Conservation (phyloP, 2,329 filamentous ascomycete species). For the Neocucurbitaria cava region DNA sequence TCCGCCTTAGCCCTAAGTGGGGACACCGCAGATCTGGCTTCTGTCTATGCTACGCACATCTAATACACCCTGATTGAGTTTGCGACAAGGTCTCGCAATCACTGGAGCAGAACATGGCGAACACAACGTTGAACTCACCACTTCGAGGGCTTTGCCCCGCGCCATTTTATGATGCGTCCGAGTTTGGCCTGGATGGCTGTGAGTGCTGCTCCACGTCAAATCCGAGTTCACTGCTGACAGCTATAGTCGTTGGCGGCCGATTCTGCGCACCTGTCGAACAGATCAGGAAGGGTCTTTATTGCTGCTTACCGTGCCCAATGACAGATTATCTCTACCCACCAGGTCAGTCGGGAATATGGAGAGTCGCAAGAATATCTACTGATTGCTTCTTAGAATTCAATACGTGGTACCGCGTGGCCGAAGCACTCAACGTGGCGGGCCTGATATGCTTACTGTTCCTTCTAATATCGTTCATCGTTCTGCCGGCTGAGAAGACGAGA, state of each 20-base stretch:
- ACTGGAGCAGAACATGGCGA: constrained; percentile 34
- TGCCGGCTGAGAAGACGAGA: constrained; percentile 88
- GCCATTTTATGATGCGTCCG: constrained; percentile 71
- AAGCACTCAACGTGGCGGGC: constrained; percentile 81
- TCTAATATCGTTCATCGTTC: constrained; percentile 76
- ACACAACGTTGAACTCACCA: constrained; percentile 35
- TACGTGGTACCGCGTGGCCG: constrained; percentile 69
- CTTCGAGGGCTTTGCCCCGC: constrained; percentile 65
- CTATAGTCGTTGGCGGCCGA: constrained; percentile 60
- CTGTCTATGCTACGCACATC: constrained; percentile 34
- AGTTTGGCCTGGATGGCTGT: constrained; percentile 74
- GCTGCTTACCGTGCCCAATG: constrained; percentile 90
- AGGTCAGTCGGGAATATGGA: constrained; percentile 49
- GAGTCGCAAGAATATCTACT: constrained; percentile 12
- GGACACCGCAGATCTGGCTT: constrained; percentile 11
- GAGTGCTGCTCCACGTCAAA: constrained; percentile 48
- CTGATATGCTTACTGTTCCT: constrained; percentile 77
- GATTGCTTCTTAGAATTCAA: constrained; percentile 54
- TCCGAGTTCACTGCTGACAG: constrained; percentile 38
- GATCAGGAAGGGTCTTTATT: constrained; percentile 62
- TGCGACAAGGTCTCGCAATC: constrained; percentile 2
- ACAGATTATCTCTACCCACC: constrained; percentile 76
- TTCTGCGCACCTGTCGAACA: constrained; percentile 60
- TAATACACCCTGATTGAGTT: constrained; percentile 19
- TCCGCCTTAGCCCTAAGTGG: background rate